Evolutionary conservation across 2,329 filamentous ascomycete species (phyloP).

Genomic region (Talaromyces pinophilus): DNA sequence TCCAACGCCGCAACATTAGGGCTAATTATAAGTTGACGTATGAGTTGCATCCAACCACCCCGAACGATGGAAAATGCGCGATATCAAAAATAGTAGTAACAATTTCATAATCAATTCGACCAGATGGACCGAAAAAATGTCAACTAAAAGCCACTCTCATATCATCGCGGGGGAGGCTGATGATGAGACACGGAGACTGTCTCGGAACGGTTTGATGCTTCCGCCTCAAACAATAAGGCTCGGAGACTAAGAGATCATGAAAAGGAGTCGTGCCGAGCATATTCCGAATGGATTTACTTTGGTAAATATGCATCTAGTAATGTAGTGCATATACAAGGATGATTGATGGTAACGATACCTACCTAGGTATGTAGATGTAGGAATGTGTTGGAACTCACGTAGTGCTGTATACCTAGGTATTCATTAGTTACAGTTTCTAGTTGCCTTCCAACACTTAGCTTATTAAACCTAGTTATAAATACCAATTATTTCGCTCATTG

Average conservation of each 20-base stretch:
- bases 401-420: too few species aligned
- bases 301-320: not conserved
- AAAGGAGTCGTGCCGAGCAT: not conserved
- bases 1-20: not conserved
- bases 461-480: not conserved
- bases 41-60: not conserved
- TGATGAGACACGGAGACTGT: slow-evolving; percentile 6
- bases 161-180: not conserved
- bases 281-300: not conserved
- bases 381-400: too few species aligned
- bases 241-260: not conserved
- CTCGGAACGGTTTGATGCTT: slow-evolving; percentile 16
- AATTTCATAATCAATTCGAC: not conserved
- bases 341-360: not conserved
- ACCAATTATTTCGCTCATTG: not conserved
- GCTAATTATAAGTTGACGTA: not conserved
- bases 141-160: not conserved
- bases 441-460: not conserved
- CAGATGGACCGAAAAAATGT: not conserved
- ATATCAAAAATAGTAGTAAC: not conserved
- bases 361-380: too few species aligned
- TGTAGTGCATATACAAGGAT: not conserved
- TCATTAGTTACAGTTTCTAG: too few species aligned
- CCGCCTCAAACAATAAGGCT: slow-evolving; percentile 3
- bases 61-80: not conserved